Conservation (phyloP, 2,329 filamentous ascomycete species). For the Exophiala bonariae region DNA sequence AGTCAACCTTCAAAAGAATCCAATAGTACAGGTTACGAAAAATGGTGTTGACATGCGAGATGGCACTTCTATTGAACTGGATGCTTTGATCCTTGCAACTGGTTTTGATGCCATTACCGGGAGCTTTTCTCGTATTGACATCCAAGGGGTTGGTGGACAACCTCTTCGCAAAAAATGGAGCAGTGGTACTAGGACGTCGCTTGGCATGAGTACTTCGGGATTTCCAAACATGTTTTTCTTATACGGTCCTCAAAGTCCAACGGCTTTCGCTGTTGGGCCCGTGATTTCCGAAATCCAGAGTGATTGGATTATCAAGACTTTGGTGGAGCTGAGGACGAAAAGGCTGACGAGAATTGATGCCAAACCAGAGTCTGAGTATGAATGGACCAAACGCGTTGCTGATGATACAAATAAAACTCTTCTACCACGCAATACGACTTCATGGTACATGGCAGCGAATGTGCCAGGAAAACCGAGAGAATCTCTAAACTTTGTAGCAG, state of each 20-base stretch:
- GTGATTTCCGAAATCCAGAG: conserved; percentile 56
- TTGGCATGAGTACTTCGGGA: conserved; percentile 40
- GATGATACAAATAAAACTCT: neutral
- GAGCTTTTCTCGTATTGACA: conserved; percentile 40
- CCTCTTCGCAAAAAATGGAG: conserved; percentile 3
- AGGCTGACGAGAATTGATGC: conserved; percentile 47
- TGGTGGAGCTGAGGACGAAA: neutral
- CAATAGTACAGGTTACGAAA: conserved; percentile 40
- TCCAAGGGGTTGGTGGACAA: conserved; percentile 35
- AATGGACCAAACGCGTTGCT: conserved; percentile 31
- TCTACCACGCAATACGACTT: neutral
- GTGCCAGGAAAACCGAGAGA: conserved; percentile 55
- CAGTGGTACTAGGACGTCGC: conserved; percentile 36
- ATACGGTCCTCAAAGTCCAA: conserved; percentile 58
- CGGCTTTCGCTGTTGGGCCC: conserved; percentile 54
- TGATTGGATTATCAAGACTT: conserved; percentile 41
- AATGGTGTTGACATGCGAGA: conserved; percentile 41
- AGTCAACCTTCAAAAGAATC: conserved; percentile 42
- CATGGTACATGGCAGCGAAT: conserved; percentile 53
- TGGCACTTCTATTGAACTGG: conserved; percentile 38
- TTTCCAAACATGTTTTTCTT: conserved; percentile 53
- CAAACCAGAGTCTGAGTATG: conserved; percentile 35
- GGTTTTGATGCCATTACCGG: conserved; percentile 44
- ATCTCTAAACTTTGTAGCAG: conserved; percentile 38
- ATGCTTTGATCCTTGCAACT: conserved; percentile 42